These are phyloP conservation scores for Chaetomium tenue DNA, from an alignment of 495 filamentous ascomycete species.

Conservation along the genomic window DNA sequence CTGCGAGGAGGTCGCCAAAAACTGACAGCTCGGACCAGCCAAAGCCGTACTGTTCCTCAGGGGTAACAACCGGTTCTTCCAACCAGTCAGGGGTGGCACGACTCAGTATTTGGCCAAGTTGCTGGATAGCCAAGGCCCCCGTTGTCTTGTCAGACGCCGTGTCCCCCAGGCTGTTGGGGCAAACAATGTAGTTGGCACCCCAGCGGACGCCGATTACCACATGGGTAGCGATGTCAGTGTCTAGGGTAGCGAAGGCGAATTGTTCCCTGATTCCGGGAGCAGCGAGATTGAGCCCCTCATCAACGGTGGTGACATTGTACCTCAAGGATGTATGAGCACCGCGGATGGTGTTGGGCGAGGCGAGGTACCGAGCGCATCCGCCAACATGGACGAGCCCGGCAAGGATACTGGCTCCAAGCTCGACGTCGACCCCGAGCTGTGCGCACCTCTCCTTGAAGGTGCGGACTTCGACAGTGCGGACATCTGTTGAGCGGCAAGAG, in stretches of 20 bases:
- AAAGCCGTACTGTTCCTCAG: neutral
- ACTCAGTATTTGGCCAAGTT: no score
- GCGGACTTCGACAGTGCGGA: neutral
- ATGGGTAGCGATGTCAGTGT: constrained; percentile 3
- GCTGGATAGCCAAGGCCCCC: no score
- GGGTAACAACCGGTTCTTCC: neutral
- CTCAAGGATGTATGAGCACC: neutral
- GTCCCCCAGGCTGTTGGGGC: neutral
- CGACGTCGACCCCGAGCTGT: neutral
- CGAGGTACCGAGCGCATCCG: neutral
- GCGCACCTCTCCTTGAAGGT: neutral
- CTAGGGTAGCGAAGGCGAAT: neutral
- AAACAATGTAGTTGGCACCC: constrained; percentile 1
- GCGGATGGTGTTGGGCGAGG: no score
- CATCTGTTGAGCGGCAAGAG: neutral
- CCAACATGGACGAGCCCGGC: neutral
- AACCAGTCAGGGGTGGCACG: neutral
- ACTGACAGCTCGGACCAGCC: neutral
- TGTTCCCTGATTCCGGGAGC: neutral
- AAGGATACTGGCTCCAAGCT: constrained; percentile 3
- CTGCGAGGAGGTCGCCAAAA: neutral
- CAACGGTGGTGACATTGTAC: constrained; percentile 11
- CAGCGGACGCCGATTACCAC: neutral
- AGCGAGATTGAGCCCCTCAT: constrained; percentile 1
- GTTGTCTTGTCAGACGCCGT: neutral